Evolutionary conservation across 352 stramenopile species (phyloP), one percentile per base, ranked within the genome.

Genomic region (Phytopythium aichiense): DNA sequence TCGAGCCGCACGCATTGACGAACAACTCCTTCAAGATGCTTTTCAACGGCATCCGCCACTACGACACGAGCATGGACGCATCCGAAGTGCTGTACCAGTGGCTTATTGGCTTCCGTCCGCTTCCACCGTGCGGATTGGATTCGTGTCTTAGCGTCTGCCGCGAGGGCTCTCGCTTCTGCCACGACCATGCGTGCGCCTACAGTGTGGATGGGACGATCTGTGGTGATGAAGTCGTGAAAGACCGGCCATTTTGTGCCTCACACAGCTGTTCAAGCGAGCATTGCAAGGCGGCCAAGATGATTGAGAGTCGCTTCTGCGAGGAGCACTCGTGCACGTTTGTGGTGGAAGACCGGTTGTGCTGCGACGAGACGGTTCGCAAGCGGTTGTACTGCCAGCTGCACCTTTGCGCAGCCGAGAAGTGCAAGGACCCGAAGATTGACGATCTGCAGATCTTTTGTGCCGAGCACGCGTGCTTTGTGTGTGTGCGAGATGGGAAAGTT

Each of bases 401-500:
- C 53, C 63, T 87, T 59, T 90, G 81, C 55, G 64, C 58, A 2
- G 52, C 58, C 15, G 58, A 61, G 8, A 64, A 69, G 12, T 88
- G 79, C 69, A 76, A 78, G n/a, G 69, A 63, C 20, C 64, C 66
- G 23, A 58, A 71, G 28, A 54, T 79, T 16, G 40, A 60, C 13
- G 62, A 74, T 6, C 7, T n/a, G 8, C 69, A 88, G 45, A 35
- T 42, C 18, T 88, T 74, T 58, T 92, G 83, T 31, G 55, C 59
- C 11, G 59, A 79, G 9, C 83, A 92, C 51, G 67, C 69, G 9
- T 92, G 83, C 30, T 89, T 86, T 45, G 63, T 90, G 18, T 92
- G 83, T 37, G 54, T 88, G 6, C 54, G 51, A 46, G 64, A 54
- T 22, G 54, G 51, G 9, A 42, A 69, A 23, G 5, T 51, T 8